phyloP scores from a whole-genome alignment of 306 rosid genomes.

The Cicer cuneatum region DNA sequence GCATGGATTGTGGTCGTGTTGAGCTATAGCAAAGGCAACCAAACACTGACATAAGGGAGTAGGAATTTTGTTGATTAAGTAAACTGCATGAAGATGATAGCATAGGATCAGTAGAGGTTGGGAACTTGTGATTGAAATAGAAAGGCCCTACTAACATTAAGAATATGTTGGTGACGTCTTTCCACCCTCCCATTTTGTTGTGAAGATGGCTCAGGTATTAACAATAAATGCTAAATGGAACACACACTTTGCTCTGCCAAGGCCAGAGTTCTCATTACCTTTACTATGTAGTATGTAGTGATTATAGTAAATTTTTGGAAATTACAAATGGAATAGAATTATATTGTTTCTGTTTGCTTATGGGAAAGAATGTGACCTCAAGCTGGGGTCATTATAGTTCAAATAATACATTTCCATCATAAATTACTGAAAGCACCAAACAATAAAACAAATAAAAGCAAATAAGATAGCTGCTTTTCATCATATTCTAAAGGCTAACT shows the following conservation, averaged over 20 bases:
- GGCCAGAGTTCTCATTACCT: not conserved
- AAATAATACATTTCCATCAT: constrained; percentile 42
- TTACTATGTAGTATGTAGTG: constrained; percentile 32
- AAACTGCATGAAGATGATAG: too few relatives aligned
- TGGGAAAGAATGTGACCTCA: constrained; percentile 86
- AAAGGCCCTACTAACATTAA: too few relatives aligned
- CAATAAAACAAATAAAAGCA: constrained; percentile 43
- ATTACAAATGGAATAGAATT: constrained; percentile 44
- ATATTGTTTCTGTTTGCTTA: constrained; percentile 8
- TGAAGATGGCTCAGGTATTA: too few relatives aligned
- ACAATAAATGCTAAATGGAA: not conserved
- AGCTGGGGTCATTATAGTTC: constrained; percentile 68
- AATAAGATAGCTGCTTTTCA: constrained; percentile 39
- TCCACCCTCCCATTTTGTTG: too few relatives aligned
- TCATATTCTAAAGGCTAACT: constrained; percentile 35
- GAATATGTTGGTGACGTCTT: too few relatives aligned
- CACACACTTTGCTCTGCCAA: not conserved
- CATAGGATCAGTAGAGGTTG: too few relatives aligned
- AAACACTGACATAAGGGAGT: too few relatives aligned
- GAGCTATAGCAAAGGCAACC: too few relatives aligned
- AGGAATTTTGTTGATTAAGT: too few relatives aligned
- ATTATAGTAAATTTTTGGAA: constrained; percentile 39
- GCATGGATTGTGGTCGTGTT: too few relatives aligned
- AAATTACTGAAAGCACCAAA: constrained; percentile 30
- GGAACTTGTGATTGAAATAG: too few relatives aligned